Percentiles rank a stretch among this genome's conserved stretches.
These are phyloP conservation scores for Podosphaera xanthii DNA, from an alignment of 2,329 filamentous ascomycete genomes.

Conservation along the genomic window DNA sequence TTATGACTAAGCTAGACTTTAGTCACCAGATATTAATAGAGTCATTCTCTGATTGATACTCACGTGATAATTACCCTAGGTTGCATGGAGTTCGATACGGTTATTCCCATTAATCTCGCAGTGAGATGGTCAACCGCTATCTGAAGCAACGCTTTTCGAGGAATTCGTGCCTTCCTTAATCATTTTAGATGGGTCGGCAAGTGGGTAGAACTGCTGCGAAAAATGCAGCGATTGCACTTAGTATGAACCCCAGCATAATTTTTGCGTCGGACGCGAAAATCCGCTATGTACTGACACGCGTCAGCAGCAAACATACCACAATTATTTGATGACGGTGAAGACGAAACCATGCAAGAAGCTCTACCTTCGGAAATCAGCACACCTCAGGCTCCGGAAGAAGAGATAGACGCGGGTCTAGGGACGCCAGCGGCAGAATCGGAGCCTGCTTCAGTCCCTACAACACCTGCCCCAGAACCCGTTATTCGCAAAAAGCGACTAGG, in stretches of 20 bases:
- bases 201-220: slow-evolving; percentile 30
- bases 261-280: slow-evolving; percentile 5
- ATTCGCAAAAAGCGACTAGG: slow-evolving; percentile 58
- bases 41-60: no score
- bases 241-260: slow-evolving; percentile 18
- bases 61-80: no score
- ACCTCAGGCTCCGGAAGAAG: slow-evolving; percentile 17
- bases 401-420: slow-evolving; percentile 24
- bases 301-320: slow-evolving; percentile 25
- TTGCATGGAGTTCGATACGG: neutral
- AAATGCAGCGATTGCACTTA: slow-evolving; percentile 28
- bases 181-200: slow-evolving; percentile 20
- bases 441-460: slow-evolving; percentile 18
- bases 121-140: neutral
- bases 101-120: neutral
- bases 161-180: neutral
- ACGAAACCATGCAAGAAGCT: slow-evolving; percentile 23
- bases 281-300: neutral
- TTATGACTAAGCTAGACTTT: no score
- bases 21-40: no score
- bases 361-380: slow-evolving; percentile 12
- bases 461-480: slow-evolving; percentile 24
- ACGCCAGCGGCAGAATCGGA: slow-evolving; percentile 25
- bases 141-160: neutral
- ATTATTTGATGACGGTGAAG: slow-evolving; percentile 21